Evolutionary conservation across 192 early-diverging fungal genomes (phyloP).

Genomic region (Gamsiella multidivaricata): DNA sequence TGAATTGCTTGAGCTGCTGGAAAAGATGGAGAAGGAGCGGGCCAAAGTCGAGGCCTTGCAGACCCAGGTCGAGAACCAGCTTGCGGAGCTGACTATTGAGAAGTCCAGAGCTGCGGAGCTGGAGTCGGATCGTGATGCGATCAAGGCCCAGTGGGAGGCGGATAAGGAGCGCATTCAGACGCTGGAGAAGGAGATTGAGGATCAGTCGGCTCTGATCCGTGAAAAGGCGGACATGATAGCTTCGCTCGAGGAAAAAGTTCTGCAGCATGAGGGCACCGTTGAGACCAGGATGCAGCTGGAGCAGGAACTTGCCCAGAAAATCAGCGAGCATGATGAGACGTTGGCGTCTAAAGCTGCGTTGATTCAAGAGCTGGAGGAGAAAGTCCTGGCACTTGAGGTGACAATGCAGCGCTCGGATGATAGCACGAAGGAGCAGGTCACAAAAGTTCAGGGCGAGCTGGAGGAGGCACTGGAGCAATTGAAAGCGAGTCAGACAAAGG

Average conservation of each 20-base stretch:
- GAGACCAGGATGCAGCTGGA: slow-evolving; percentile 18
- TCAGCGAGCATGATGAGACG: neutral
- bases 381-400: slow-evolving; percentile 14
- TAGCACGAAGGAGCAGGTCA: neutral
- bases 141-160: slow-evolving; percentile 27
- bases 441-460: slow-evolving; percentile 25
- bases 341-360: slow-evolving; percentile 14
- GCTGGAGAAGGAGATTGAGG: slow-evolving; percentile 36
- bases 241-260: slow-evolving; percentile 11
- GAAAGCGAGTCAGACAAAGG: slow-evolving; percentile 18
- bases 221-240: slow-evolving; percentile 28
- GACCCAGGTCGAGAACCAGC: slow-evolving; percentile 37
- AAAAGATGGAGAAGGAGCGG: slow-evolving; percentile 47
- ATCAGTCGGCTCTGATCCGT: slow-evolving; percentile 10
- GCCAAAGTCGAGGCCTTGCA: slow-evolving; percentile 39
- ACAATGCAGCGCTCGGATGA: neutral
- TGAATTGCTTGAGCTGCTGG: slow-evolving; percentile 23
- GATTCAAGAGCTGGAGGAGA: slow-evolving; percentile 29
- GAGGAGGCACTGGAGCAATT: slow-evolving; percentile 15
- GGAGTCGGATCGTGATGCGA: slow-evolving; percentile 34
- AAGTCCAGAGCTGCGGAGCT: slow-evolving; percentile 24
- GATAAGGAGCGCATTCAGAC: slow-evolving; percentile 34
- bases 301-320: slow-evolving; percentile 13
- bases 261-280: slow-evolving; percentile 12
- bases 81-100: slow-evolving; percentile 21